Conservation (phyloP, 192 early-diverging fungal genomes). For the Physocladia obscura region DNA sequence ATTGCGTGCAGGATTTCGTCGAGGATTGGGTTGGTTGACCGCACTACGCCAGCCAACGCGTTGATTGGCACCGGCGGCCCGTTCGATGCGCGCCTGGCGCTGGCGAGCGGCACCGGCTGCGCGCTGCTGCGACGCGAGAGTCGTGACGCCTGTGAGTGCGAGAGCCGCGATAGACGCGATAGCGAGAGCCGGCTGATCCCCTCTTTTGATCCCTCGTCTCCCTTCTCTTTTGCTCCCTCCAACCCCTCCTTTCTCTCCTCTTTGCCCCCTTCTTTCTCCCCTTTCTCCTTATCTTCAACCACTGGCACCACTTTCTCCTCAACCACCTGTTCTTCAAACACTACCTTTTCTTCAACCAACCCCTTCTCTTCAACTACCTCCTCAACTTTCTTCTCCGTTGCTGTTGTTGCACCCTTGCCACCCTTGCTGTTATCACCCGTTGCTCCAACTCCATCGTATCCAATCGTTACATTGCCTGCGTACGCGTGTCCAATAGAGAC, state of each 20-base stretch:
- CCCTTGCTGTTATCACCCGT: too few species aligned
- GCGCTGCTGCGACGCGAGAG: slow-evolving; percentile 13
- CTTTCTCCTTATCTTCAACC: background rate
- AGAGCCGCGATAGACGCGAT: background rate
- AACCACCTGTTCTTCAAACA: too few species aligned
- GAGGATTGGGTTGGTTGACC: slow-evolving; percentile 50
- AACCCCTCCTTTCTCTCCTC: background rate
- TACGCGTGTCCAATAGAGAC: background rate
- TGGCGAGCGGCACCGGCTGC: slow-evolving; percentile 26
- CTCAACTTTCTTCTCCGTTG: background rate
- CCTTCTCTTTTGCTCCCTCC: slow-evolving; percentile 1
- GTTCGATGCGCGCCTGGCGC: slow-evolving; percentile 34
- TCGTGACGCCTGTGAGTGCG: slow-evolving; percentile 7
- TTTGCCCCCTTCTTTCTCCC: background rate
- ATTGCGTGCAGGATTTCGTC: slow-evolving; percentile 50
- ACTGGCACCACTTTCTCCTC: slow-evolving; percentile 6
- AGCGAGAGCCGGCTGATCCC: background rate
- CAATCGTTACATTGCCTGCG: too few species aligned
- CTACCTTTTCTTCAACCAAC: too few species aligned
- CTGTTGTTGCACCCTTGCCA: background rate
- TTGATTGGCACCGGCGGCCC: slow-evolving; percentile 38
- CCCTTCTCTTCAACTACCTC: background rate
- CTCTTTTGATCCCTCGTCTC: background rate
- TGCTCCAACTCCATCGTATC: too few species aligned
- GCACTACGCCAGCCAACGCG: slow-evolving; percentile 41